phyloP scores from a whole-genome alignment of 2,329 filamentous ascomycete species.

The Hypoxylon sp. region DNA sequence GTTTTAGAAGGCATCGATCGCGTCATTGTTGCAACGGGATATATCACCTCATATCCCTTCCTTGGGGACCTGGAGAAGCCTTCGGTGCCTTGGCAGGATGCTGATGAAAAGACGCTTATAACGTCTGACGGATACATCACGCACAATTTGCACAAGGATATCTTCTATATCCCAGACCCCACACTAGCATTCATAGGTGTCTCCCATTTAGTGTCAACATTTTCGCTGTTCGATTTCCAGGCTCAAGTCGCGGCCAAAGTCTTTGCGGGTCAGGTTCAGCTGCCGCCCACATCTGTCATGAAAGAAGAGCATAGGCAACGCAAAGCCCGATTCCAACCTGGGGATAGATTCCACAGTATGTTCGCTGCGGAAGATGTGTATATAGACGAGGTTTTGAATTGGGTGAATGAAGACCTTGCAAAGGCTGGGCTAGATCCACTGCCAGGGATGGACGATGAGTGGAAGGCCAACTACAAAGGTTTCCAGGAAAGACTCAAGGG shows the following conservation, averaged over 20 bases:
- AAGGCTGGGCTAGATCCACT: slow-evolving; percentile 47
- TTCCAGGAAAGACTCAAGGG: slow-evolving; percentile 34
- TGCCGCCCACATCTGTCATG: slow-evolving; percentile 62
- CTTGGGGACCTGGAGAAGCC: slow-evolving; percentile 64
- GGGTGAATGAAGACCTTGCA: slow-evolving; percentile 47
- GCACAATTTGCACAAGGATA: slow-evolving; percentile 78
- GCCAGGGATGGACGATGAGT: slow-evolving; percentile 52
- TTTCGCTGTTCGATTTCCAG: slow-evolving; percentile 78
- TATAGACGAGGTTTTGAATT: slow-evolving; percentile 52
- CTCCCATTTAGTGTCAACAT: slow-evolving; percentile 75
- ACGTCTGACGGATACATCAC: slow-evolving; percentile 71
- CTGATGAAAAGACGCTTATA: slow-evolving; percentile 67
- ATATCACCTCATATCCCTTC: slow-evolving; percentile 76
- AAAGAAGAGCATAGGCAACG: slow-evolving; percentile 52
- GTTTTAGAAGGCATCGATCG: slow-evolving; percentile 68
- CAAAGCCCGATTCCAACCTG: slow-evolving; percentile 49
- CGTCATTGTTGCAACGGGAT: slow-evolving; percentile 76
- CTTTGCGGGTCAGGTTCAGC: slow-evolving; percentile 62
- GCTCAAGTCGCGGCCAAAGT: slow-evolving; percentile 71
- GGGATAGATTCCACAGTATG: slow-evolving; percentile 57
- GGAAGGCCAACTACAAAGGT: slow-evolving; percentile 46
- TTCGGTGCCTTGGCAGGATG: slow-evolving; percentile 57
- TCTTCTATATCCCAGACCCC: slow-evolving; percentile 78
- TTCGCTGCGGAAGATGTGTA: slow-evolving; percentile 52
- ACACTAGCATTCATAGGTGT: slow-evolving; percentile 74